Percentiles rank a stretch among this genome's conserved stretches.
Evolutionary conservation across 2,329 filamentous ascomycete species (phyloP).

Genomic region (Catunica adiposa): DNA sequence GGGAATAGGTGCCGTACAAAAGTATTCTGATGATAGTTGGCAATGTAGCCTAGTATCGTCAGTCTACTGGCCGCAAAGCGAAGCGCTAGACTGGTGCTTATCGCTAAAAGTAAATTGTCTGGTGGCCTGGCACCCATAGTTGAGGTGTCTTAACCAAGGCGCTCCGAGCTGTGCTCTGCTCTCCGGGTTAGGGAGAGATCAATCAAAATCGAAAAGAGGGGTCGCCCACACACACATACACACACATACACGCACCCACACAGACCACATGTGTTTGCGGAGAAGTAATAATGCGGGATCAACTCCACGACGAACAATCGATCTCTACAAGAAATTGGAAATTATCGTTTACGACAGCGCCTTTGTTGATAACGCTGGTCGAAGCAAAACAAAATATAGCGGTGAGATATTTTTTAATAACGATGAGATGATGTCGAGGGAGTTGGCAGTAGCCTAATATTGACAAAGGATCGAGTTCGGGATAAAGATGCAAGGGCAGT

Average conservation of each 20-base stretch:
- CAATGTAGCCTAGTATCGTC: too few relatives aligned
- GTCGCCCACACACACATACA: neutral
- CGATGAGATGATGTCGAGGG: too few relatives aligned
- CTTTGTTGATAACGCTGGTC: neutral
- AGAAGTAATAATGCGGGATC: neutral
- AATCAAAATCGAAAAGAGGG: neutral
- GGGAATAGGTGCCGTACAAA: too few relatives aligned
- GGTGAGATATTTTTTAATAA: neutral
- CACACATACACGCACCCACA: neutral
- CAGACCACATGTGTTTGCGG: neutral
- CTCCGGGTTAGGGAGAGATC: neutral
- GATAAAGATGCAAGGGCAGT: too few relatives aligned
- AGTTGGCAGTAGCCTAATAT: too few relatives aligned
- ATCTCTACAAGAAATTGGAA: neutral
- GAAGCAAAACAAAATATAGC: neutral
- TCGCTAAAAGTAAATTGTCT: neutral
- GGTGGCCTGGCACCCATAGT: neutral
- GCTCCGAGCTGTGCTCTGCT: neutral
- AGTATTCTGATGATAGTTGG: too few relatives aligned
- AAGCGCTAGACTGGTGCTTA: neutral
- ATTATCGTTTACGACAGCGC: neutral
- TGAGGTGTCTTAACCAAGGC: neutral
- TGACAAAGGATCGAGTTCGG: too few relatives aligned
- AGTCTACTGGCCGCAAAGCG: neutral
- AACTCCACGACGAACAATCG: neutral